These are phyloP conservation scores for Pestalotiopsis sp. DNA, from an alignment of 2,329 filamentous ascomycete species.

Conservation along the genomic window DNA sequence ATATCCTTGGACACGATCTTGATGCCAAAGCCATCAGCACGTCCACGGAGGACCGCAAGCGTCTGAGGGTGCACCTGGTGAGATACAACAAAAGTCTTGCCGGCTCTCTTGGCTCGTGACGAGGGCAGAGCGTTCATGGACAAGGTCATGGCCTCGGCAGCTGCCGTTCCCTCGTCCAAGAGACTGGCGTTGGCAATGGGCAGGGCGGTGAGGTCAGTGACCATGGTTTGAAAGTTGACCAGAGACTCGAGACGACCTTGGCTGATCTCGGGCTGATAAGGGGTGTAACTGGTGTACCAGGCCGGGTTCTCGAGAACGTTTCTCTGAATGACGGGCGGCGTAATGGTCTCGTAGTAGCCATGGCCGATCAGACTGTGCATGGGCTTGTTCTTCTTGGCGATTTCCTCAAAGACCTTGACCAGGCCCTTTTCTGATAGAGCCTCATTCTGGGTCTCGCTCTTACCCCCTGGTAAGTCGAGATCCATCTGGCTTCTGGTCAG, in stretches of 20 bases:
- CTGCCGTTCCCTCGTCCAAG: constrained; percentile 88
- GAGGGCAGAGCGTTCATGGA: constrained; percentile 76
- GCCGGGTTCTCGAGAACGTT: constrained; percentile 92
- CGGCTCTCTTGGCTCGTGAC: constrained; percentile 71
- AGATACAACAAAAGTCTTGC: constrained; percentile 85
- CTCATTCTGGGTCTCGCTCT: constrained; percentile 38
- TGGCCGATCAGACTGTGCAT: constrained; percentile 77
- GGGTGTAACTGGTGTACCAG: constrained; percentile 98
- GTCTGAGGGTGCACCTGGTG: constrained; percentile 84
- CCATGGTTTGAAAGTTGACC: constrained; percentile 94
- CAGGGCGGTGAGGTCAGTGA: constrained; percentile 84
- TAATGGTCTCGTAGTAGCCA: constrained; percentile 86
- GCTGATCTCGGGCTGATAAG: constrained; percentile 96
- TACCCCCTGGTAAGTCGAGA: constrained; percentile 32
- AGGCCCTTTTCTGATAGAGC: constrained; percentile 64
- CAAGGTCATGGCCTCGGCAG: constrained; percentile 94
- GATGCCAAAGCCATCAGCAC: constrained; percentile 91
- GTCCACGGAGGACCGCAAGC: constrained; percentile 78
- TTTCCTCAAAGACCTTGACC: constrained; percentile 42
- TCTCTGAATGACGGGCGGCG: constrained; percentile 87
- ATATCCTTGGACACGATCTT: constrained; percentile 75
- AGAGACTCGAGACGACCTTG: constrained; percentile 91
- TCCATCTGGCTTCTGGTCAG: constrained; percentile 70
- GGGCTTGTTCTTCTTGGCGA: constrained; percentile 38
- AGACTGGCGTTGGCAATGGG: constrained; percentile 90